phyloP scores from a whole-genome alignment of 2,329 filamentous ascomycete genomes.

The Cordyceps fumosorosea region DNA sequence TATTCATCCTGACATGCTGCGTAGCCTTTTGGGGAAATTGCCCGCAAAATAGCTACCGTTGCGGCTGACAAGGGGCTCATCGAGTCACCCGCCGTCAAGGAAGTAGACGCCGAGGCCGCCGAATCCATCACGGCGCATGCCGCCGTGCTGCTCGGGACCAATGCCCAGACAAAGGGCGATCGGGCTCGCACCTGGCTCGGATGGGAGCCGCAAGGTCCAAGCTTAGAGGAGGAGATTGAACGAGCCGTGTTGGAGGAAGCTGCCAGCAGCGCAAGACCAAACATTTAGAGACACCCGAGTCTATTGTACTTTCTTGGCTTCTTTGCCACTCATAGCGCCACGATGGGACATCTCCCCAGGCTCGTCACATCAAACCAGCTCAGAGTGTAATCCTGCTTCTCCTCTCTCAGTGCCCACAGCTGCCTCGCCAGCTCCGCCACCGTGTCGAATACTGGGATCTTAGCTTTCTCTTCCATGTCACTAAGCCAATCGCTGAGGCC shows the following conservation, averaged over 20 bases:
- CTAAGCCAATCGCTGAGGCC: not conserved
- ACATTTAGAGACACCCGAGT: not conserved
- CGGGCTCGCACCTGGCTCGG: not conserved
- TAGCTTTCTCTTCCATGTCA: not conserved
- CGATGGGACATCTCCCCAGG: not conserved
- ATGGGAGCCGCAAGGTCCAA: constrained; percentile 7
- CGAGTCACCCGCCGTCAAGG: not conserved
- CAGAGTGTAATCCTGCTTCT: constrained; percentile 1
- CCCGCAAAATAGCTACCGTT: not conserved
- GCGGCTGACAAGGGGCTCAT: not conserved
- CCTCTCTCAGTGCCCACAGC: not conserved
- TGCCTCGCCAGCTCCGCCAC: not conserved
- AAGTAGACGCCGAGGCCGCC: not conserved
- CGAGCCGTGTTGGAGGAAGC: not conserved
- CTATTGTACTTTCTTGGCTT: too few relatives aligned
- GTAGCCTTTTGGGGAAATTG: not conserved
- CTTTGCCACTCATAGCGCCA: not conserved
- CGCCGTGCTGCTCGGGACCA: constrained; percentile 5
- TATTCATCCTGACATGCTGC: not conserved
- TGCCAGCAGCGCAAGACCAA: not conserved
- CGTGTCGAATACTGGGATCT: not conserved
- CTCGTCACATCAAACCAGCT: constrained; percentile 2
- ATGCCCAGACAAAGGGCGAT: constrained; percentile 5
- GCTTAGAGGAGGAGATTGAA: not conserved
- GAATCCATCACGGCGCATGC: constrained; percentile 3